Percentiles rank a stretch among this genome's conserved stretches.
Evolutionary conservation across 2,329 filamentous ascomycete genomes (phyloP).

Genomic region (Lomentospora prolificans): DNA sequence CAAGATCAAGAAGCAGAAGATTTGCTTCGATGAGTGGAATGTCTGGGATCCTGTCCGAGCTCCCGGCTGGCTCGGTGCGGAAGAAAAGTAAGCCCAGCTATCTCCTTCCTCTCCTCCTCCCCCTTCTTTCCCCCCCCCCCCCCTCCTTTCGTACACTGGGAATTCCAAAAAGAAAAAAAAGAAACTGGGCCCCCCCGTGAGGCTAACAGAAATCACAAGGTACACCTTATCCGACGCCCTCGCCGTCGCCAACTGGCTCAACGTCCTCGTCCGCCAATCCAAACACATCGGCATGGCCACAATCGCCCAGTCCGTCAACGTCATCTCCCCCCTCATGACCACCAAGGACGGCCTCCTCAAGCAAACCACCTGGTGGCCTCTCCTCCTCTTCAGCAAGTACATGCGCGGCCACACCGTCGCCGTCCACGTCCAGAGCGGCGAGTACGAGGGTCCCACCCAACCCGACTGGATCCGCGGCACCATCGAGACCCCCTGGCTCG

Average conservation of each 20-base stretch:
- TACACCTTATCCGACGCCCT: slow-evolving; percentile 69
- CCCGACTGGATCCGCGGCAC: slow-evolving; percentile 55
- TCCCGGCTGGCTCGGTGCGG: slow-evolving; percentile 60
- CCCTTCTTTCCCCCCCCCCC: not conserved
- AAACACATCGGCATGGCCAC: slow-evolving; percentile 67
- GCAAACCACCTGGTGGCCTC: slow-evolving; percentile 68
- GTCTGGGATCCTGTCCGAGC: slow-evolving; percentile 68
- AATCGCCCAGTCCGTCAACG: slow-evolving; percentile 69
- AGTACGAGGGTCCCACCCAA: slow-evolving; percentile 57
- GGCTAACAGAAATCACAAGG: no score
- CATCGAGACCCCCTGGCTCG: slow-evolving; percentile 61
- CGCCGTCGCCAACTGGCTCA: slow-evolving; percentile 66
- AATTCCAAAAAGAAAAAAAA: no score
- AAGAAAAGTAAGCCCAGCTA: slow-evolving; percentile 35
- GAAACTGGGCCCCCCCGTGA: no score
- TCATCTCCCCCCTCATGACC: slow-evolving; percentile 70
- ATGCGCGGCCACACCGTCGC: slow-evolving; percentile 66
- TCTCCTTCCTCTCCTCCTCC: not conserved
- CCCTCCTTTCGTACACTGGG: no score
- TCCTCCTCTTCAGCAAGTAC: slow-evolving; percentile 50
- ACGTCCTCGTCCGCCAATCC: slow-evolving; percentile 65
- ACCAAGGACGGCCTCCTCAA: slow-evolving; percentile 51
- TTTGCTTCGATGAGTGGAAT: slow-evolving; percentile 83
- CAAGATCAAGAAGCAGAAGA: slow-evolving; percentile 51
- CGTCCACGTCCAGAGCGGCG: slow-evolving; percentile 50